Evolutionary conservation across 2,329 filamentous ascomycete species (phyloP), one percentile per base, ranked within the genome.

Genomic region (Emergomyces orientalis): DNA sequence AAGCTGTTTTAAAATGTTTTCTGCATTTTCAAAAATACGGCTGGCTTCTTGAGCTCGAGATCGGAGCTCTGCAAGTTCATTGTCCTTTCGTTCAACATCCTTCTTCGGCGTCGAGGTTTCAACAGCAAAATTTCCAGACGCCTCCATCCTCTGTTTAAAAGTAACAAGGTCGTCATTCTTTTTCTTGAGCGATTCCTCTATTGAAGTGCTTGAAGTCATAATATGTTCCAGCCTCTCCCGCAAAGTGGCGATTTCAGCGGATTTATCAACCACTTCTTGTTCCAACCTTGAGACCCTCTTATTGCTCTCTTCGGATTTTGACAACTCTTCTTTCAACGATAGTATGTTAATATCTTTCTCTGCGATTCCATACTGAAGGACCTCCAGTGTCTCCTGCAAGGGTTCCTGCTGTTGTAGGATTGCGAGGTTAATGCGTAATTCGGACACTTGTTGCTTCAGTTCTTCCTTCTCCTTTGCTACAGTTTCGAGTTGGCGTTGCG

Each of bases 271-370:
- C n/a, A 68, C 32, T 34, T 67, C 62, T 13, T 67, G 65, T 17
- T 71, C 63, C 7, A 77, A 64, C 47, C 74, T 69, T 34, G 68
- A 62, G 43, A 71, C 68, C 11, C 69, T 68, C 41, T 73, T 68
- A 11, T 70, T 65, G 7, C 70, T 68, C 39, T 69, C 64, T 25
- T 71, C 65, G 22, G 73, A 62, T 13, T 63, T 65, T 25, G 69
- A 66, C 45, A 75, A 65, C 22, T 67, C 69, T n/a, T 62, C 57
- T n/a, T 63, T 61, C 32, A 67, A 52, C 0, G 52, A 64, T 25
- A 45, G 7, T 39, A 71, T 67, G n/a, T 73, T 71, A 63, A 77
- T 70, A 9, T 72, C 71, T 27, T 73, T 74, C 17, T 66, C 64
- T 37, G 73, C 65, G 1, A 71, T 62, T 17, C 74, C 72, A 37